Evolutionary conservation across 352 stramenopile species (phyloP), one percentile per base, ranked within the genome.

Genomic region (Phytophthora citricola): DNA sequence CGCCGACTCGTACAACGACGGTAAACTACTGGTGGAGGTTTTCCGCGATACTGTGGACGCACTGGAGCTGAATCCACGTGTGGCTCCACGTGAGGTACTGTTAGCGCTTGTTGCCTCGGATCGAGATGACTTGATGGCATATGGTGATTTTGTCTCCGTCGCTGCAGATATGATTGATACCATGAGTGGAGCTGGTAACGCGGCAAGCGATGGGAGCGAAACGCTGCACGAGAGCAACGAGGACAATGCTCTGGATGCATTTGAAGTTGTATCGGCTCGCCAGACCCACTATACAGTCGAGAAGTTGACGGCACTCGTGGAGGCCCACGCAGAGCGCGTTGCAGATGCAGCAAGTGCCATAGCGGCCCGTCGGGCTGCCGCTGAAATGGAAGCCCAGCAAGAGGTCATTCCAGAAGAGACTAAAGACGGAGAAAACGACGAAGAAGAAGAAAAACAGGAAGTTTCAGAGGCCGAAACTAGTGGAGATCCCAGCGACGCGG

Each of bases 1-100:
- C 26, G 79, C 75, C 15, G 84, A 92, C 31, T 73, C 78, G 22
- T 90, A 84, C 56, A 92, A 91, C 49, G 80, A 90, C 58, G 81
- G 79, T 14, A 80, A 82, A 6, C 53, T 92, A 5, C 46, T 70
- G 15, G 68, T 92, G 17, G 50, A 69, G 12, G 73, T 85, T 17
- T 76, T 84, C n/a, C 55, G 63, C 14, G 76, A 84, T 7, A 74
- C 77, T 4, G 17, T 89, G 0, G 68, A 75, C 7, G 65, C 63
- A 12, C 54, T 89, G 20, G 59, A 92, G 3, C 47, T 92, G 12
- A 48, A 58, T 31, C 39, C 46, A 31, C 69, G 24, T 34, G 67
- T 56, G 49, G 55, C 11, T 31, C 73, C 62, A 47, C 71, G 69
- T 3, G 76, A 90, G 55, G 71, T 92, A 4, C 12, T 92, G 7